Base-by-base conservation (phyloP, 2,329 filamentous ascomycete genomes). In the Bisporella sp. region DNA sequence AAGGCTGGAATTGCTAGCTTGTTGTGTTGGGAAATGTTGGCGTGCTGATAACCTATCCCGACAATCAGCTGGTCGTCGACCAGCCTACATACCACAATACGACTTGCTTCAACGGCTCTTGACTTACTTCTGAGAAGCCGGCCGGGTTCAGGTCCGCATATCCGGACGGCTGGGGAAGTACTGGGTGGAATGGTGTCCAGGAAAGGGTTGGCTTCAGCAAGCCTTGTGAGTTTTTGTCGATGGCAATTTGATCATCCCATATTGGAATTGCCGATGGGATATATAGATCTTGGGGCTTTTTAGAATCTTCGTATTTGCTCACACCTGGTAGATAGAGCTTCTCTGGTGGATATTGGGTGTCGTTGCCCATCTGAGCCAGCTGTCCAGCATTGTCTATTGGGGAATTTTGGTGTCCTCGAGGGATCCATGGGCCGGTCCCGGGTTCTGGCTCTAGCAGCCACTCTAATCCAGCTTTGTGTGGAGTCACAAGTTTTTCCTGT, bases 1-100 rank as follows among this genome's bases (percentile, higher is more conserved):
- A 62, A 6, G 61, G 62, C 42, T 64, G 62, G n/a, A 48, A 45
- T 53, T 65, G 62, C 61, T 59, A 64, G 46, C 56, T 56, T 31
- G 55, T 58, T 31, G 52, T 44, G 21, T 40, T 45, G 45, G 32
- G 47, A 41, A 47, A 56, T 4, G 46, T 12, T 7, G 31, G 43
- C 32, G 46, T 29, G 35, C 47, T 42, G 39, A 44, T 43, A 11
- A 32, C 35, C 35, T 37, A 37, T n/a, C 11, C 21, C 12, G 9
- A 21, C 31, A 40, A 6, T 8, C 32, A 21, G 29, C 7, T 31
- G 31, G 29, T 30, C 6, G 6, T 12, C 6, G 42, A 45, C 8
- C 7, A 46, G 45, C 35, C 2, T 9, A n/a, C 8, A 37, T 9
- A 8, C 8, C 2, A n/a, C n/a, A 4, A 9, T 2, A 37, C 2